Evolutionary conservation across 2,329 filamentous ascomycete species (phyloP).

Genomic region (Huntiella moniliformis): DNA sequence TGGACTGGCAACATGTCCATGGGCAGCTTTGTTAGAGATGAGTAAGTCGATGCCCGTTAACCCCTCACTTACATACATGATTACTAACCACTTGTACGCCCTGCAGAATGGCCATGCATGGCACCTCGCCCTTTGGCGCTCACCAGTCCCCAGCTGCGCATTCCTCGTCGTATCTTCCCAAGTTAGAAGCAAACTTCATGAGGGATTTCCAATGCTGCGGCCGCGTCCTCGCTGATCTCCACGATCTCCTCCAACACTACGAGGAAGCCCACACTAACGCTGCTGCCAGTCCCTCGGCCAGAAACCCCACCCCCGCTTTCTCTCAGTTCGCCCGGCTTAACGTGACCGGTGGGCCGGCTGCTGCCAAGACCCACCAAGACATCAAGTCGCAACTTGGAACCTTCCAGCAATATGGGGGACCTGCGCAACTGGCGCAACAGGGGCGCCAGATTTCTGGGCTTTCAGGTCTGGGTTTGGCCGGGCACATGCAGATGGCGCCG

Average conservation of each 20-base stretch:
- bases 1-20: conserved; percentile 83
- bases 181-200: conserved; percentile 95
- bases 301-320: conserved; percentile 21
- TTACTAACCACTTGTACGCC: conserved; percentile 11
- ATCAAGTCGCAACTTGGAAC: conserved; percentile 4
- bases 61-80: background rate
- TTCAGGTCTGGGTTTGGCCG: conserved; percentile 12
- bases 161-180: conserved; percentile 88
- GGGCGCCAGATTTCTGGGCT: conserved; percentile 11
- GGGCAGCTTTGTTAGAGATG: conserved; percentile 90
- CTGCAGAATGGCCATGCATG: conserved; percentile 75
- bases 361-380: conserved; percentile 1
- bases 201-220: conserved; percentile 93
- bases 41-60: conserved; percentile 44
- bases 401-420: conserved; percentile 11
- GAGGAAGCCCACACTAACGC: conserved; percentile 74
- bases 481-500: conserved; percentile 24
- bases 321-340: conserved; percentile 19
- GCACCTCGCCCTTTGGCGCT: conserved; percentile 71
- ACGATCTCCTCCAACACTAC: conserved; percentile 90
- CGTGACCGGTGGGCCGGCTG: background rate
- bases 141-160: conserved; percentile 89
- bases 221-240: conserved; percentile 70
- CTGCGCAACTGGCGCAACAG: conserved; percentile 11
- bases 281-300: conserved; percentile 26